These are phyloP conservation scores for Epichloe hybrida DNA, from an alignment of 2,329 filamentous ascomycete species.

Conservation along the genomic window DNA sequence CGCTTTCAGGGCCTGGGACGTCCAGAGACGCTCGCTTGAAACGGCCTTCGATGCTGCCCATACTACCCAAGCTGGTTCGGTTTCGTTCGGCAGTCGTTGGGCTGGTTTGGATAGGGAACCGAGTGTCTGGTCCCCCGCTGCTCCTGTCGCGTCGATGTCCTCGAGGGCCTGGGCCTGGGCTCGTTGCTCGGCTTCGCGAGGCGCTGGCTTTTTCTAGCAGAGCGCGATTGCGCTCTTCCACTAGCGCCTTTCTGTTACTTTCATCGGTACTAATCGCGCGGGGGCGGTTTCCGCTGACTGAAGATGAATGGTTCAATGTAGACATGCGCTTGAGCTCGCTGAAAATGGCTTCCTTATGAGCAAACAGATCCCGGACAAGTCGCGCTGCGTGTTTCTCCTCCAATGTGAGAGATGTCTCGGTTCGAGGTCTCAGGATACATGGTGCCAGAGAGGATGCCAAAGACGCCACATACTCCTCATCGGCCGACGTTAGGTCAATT, in stretches of 20 bases:
- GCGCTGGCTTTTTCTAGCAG: constrained; percentile 54
- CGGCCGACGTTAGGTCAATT: constrained; percentile 91
- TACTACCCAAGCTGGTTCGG: constrained; percentile 35
- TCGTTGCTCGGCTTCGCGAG: constrained; percentile 58
- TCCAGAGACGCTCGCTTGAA: constrained; percentile 61
- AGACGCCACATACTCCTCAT: constrained; percentile 67
- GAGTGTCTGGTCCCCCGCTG: constrained; percentile 58
- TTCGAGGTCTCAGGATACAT: constrained; percentile 76
- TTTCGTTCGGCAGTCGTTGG: constrained; percentile 42
- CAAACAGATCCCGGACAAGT: constrained; percentile 80
- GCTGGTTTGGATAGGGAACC: constrained; percentile 70
- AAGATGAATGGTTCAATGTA: constrained; percentile 50
- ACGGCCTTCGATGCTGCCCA: constrained; percentile 25
- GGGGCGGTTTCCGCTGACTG: constrained; percentile 45
- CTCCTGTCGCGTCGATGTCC: constrained; percentile 71
- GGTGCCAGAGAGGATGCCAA: constrained; percentile 67
- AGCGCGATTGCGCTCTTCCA: constrained; percentile 84
- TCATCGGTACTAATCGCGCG: constrained; percentile 91
- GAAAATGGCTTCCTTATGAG: constrained; percentile 91
- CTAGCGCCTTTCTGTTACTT: constrained; percentile 82
- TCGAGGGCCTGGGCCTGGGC: constrained; percentile 50
- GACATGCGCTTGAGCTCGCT: constrained; percentile 88
- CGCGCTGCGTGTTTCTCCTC: constrained; percentile 90
- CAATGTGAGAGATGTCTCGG: constrained; percentile 82
- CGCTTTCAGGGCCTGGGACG: constrained; percentile 51